Evolutionary conservation across 2,329 filamentous ascomycete species (phyloP), one percentile per base, ranked within the genome.

Genomic region (Zymoseptoria passerinii): DNA sequence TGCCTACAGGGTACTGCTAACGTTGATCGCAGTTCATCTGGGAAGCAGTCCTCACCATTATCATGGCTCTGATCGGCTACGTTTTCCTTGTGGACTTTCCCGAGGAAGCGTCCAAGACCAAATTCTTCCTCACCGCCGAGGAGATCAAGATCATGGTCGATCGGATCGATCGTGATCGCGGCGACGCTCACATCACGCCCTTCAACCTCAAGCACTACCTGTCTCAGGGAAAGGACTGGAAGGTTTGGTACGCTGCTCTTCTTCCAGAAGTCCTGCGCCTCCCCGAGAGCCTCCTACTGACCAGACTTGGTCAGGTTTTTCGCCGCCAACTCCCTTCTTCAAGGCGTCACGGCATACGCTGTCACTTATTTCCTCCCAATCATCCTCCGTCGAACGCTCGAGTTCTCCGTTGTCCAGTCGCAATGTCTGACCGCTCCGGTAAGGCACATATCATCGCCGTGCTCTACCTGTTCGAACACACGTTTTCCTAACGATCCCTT

Each of bases 321-420:
- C 35, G 49, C n/a, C 23, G 19, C 23, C 19, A 50, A 20, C n/a
- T 16, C 23, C 13, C 13, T 20, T 10, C 49, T 50, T 1, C 35
- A 44, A 6, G 56, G 52, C 1, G 49, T 52, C 3, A 55, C 48
- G 28, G 29, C 49, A 52, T 58, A 58, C 48, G 29, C 40, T 9
- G 35, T 58, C 9, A 29, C 87, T 2, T 92, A 88, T 71, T 92
- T 92, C 69, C 74, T 92, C 6, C 89, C 89, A 7, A 82, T 91
- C 67, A 89, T 94, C 66, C 82, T 95, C 8, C 67, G 68, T 8
- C 63, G 73, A 19, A 78, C 79, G n/a, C 82, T 76, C 64, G 71
- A 72, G 0, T 92, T 89, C 75, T 77, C 73, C 49, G 76, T 86
- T 2, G 85, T 79, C 4, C 76, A 76, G 49, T 77, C 87, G 0